phyloP scores from a whole-genome alignment of 345 rosid genomes.

The Murraya koenigii region DNA sequence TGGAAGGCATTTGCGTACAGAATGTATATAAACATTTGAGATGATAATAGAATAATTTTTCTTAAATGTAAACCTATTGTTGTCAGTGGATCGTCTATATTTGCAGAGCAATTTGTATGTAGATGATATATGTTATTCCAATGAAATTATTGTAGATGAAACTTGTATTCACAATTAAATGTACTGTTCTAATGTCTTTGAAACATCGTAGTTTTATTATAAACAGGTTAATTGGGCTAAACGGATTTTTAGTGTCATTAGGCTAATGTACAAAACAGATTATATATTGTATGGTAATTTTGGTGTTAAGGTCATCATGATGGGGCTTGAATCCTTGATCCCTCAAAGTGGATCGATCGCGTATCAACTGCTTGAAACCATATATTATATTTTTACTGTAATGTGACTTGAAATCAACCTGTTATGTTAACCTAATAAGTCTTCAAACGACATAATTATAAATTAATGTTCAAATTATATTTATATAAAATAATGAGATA shows the following conservation, averaged over 20 bases:
- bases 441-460: no score
- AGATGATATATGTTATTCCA: no score
- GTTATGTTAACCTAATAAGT: neutral
- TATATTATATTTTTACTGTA: fast-evolving
- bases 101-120: neutral
- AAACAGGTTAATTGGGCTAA: no score
- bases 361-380: neutral
- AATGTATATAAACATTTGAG: neutral
- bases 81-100: neutral
- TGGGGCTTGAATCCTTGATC: neutral
- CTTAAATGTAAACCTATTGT: neutral
- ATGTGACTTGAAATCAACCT: neutral
- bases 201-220: no score
- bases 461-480: no score
- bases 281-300: no score
- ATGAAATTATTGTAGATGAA: no score
- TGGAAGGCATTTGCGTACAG: neutral
- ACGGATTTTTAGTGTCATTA: no score
- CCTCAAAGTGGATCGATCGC: neutral
- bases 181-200: neutral
- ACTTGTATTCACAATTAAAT: neutral
- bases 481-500: no score
- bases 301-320: neutral
- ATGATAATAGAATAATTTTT: neutral
- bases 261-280: neutral